Conservation (phyloP, 768 basidiomycete species). For the Naganishia antarctica region DNA sequence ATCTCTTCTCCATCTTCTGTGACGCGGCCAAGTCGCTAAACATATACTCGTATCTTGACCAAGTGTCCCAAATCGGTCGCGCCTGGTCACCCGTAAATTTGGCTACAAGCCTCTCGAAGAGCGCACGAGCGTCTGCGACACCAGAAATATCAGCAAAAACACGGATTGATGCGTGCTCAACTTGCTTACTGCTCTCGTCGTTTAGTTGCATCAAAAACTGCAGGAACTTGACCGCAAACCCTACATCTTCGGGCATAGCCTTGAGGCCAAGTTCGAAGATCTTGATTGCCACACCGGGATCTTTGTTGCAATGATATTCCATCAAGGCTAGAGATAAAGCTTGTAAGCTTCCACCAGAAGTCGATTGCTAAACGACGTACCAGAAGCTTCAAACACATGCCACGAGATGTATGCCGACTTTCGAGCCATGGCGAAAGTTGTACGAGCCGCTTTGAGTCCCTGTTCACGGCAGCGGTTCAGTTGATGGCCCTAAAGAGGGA, state of each 20-base stretch:
- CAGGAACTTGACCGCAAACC: constrained; percentile 82
- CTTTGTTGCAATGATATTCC: constrained; percentile 86
- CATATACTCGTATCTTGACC: constrained; percentile 91
- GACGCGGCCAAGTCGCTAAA: constrained; percentile 86
- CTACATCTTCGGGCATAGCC: constrained; percentile 70
- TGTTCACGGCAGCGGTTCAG: constrained; percentile 18
- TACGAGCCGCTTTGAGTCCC: constrained; percentile 71
- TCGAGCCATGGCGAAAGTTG: constrained; percentile 74
- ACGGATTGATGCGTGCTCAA: no score
- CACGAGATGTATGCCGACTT: constrained; percentile 60
- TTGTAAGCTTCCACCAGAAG: constrained; percentile 20
- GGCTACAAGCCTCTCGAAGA: constrained; percentile 83
- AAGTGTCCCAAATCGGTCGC: constrained; percentile 86
- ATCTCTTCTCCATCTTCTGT: constrained; percentile 81
- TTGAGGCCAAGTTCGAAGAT: constrained; percentile 94
- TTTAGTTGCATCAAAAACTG: constrained; percentile 90
- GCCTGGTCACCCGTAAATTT: constrained; percentile 74
- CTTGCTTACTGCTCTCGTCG: constrained; percentile 79
- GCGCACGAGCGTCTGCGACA: constrained; percentile 76
- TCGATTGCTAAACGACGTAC: constrained; percentile 51
- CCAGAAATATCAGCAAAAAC: no score
- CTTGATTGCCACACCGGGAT: constrained; percentile 70
- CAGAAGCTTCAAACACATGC: constrained; percentile 90
- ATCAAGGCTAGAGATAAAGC: no score
- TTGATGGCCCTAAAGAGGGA: not conserved